Percentiles rank a stretch among this genome's conserved stretches.
Conservation (phyloP, 176 grass and related monocot species). For the Aegilops sharonensis region DNA sequence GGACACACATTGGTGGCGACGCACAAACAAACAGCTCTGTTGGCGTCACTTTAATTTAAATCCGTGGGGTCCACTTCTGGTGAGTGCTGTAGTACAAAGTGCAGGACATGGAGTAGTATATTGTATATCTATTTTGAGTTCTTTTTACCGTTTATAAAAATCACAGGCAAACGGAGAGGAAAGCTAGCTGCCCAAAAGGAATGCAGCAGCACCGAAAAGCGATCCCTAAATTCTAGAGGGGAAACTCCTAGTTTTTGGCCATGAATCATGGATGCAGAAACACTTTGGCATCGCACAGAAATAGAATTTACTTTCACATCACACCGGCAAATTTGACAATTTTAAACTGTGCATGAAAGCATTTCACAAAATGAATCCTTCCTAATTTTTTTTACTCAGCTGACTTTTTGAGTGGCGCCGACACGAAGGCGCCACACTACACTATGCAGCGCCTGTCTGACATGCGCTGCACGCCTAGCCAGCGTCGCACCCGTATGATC, state of each 20-base stretch:
- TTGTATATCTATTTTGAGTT: not conserved
- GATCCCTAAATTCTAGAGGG: not conserved
- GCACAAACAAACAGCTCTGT: not conserved
- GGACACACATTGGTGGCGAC: not conserved
- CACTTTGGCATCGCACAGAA: not conserved
- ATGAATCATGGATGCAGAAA: not conserved
- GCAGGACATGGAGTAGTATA: not conserved
- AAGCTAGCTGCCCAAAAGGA: not conserved
- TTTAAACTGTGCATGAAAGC: no score
- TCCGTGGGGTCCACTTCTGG: not conserved
- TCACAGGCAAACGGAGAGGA: not conserved
- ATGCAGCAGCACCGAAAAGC: not conserved
- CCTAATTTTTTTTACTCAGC: no score
- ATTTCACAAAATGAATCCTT: no score
- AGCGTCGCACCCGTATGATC: no score
- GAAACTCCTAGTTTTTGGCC: not conserved
- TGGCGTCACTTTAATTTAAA: constrained; percentile 1
- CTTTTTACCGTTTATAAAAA: not conserved
- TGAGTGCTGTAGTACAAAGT: not conserved
- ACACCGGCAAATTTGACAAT: no score
- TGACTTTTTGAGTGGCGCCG: no score
- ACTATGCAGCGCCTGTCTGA: no score
- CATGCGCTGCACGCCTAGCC: no score
- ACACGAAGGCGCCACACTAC: no score
- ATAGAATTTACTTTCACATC: no score